phyloP scores from a whole-genome alignment of 352 stramenopile genomes.

The Ophiocytium majus region DNA sequence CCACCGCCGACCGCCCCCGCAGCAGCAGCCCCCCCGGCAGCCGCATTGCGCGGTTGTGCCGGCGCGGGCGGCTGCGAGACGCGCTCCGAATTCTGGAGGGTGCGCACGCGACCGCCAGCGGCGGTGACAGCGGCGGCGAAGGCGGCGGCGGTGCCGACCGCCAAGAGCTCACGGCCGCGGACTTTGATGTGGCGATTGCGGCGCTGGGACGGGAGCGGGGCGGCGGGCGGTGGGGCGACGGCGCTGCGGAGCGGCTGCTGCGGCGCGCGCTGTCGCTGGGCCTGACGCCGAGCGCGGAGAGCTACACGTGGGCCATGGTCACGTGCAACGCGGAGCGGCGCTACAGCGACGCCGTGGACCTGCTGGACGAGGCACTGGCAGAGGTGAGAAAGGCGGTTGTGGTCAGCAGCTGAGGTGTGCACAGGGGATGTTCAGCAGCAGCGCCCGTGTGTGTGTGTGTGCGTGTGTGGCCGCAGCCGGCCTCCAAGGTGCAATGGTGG shows the following conservation, averaged over 20 bases:
- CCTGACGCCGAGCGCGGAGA: not conserved
- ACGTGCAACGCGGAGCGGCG: not conserved
- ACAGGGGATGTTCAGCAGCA: no score
- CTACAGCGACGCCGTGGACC: not conserved
- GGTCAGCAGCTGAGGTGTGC: no score
- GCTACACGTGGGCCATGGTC: slow-evolving; percentile 16
- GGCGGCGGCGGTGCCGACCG: not conserved
- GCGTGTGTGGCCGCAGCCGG: no score
- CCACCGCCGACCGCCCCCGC: not conserved
- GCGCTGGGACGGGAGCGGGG: not conserved
- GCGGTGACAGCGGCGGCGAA: not conserved
- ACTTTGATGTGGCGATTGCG: not conserved
- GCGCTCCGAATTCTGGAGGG: not conserved
- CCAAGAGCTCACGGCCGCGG: not conserved
- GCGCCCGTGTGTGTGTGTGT: no score
- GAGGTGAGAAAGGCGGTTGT: no score
- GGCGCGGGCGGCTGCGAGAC: not conserved
- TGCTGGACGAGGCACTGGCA: slow-evolving; percentile 6
- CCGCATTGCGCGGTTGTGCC: not conserved
- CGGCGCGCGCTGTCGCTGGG: not conserved
- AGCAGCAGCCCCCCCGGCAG: not conserved
- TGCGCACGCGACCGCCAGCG: not conserved
- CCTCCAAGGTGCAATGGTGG: no score
- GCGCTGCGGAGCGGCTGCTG: not conserved
- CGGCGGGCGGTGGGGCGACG: not conserved